Evolutionary conservation across 768 basidiomycete genomes (phyloP).

Genomic region (Mycena metata): DNA sequence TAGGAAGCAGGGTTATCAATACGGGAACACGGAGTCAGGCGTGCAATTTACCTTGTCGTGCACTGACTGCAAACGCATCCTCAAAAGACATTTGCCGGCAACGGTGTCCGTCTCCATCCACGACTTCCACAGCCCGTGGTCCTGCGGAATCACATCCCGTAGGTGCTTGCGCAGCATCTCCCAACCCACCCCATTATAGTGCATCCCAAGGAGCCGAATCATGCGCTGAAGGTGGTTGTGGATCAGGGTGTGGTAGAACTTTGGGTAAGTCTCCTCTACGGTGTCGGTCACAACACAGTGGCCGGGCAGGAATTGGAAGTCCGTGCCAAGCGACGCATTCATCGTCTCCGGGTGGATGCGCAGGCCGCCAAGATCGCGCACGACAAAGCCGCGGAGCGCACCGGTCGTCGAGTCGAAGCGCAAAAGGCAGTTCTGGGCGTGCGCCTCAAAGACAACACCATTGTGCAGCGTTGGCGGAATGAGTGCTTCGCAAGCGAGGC

Average conservation of each 20-base stretch:
- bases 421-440: conserved; percentile 69
- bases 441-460: conserved; percentile 73
- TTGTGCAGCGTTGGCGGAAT: conserved; percentile 66
- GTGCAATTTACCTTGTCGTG: conserved; percentile 64
- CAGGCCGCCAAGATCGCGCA: conserved; percentile 71
- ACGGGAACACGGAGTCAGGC: neutral
- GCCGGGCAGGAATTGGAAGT: conserved; percentile 65
- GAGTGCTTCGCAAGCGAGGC: conserved; percentile 64
- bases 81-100: conserved; percentile 68
- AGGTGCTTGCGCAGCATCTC: conserved; percentile 62
- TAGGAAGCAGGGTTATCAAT: conserved; percentile 39
- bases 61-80: conserved; percentile 69
- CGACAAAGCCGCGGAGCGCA: conserved; percentile 62
- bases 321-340: conserved; percentile 59
- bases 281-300: conserved; percentile 65
- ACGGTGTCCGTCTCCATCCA: conserved; percentile 63
- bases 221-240: conserved; percentile 73
- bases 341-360: conserved; percentile 67
- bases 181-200: conserved; percentile 67
- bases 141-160: conserved; percentile 57
- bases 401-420: conserved; percentile 60
- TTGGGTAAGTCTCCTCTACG: conserved; percentile 65
- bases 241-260: conserved; percentile 72
- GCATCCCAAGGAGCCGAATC: conserved; percentile 65
- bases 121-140: conserved; percentile 59